Evolutionary conservation across 371 early-diverging fungal genomes (phyloP).

Genomic region (Capillidium rhysosporum): DNA sequence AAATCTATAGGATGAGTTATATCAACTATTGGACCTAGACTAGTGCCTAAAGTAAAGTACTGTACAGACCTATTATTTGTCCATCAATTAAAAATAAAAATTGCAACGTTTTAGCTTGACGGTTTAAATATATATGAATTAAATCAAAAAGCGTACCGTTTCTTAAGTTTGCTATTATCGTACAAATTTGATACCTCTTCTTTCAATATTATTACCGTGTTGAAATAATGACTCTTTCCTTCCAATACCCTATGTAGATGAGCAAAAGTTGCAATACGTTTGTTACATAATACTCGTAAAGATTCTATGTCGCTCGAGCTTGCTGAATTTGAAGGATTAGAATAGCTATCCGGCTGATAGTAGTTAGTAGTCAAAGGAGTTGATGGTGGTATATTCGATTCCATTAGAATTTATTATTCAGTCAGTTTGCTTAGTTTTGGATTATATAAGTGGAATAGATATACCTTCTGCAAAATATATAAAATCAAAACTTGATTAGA

Average conservation of each 20-base stretch:
- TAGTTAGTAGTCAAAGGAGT: slow-evolving; percentile 3
- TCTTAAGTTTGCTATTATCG: background rate
- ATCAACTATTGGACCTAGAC: slow-evolving; percentile 5
- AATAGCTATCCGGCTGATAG: slow-evolving; percentile 1
- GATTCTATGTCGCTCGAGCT: background rate
- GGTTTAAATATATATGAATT: background rate
- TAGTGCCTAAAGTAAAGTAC: slow-evolving; percentile 5
- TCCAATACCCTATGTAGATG: slow-evolving; percentile 5
- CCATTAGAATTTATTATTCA: too few species aligned
- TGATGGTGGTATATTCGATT: slow-evolving; percentile 1
- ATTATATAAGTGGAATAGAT: too few species aligned
- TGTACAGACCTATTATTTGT: background rate
- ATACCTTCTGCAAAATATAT: too few species aligned
- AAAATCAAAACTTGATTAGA: too few species aligned
- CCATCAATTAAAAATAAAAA: background rate
- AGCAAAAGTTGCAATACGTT: slow-evolving; percentile 5
- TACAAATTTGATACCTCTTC: background rate
- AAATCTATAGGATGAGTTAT: slow-evolving; percentile 4
- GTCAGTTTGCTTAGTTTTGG: too few species aligned
- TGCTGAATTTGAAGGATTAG: background rate
- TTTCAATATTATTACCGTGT: slow-evolving; percentile 2
- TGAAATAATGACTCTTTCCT: slow-evolving; percentile 8
- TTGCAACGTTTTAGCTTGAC: too few species aligned
- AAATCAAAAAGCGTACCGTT: background rate
- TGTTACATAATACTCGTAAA: background rate